A percentile compares a stretch with the other conserved stretches of the same genome.
These are phyloP conservation scores for Pseudogymnoascus sp. DNA, from an alignment of 2,329 filamentous ascomycete species.

Conservation along the genomic window DNA sequence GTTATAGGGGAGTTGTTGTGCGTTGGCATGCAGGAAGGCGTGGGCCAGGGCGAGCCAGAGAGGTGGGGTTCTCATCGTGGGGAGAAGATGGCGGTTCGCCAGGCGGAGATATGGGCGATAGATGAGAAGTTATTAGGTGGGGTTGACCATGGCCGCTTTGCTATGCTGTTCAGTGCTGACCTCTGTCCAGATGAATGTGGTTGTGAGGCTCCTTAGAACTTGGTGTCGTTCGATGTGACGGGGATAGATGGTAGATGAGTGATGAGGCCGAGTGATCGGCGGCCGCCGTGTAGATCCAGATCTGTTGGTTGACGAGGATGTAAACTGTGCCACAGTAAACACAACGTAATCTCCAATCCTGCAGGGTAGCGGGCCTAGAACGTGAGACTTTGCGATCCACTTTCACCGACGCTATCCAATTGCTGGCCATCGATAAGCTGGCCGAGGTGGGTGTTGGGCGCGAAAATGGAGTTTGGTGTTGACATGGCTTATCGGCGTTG, in stretches of 20 bases:
- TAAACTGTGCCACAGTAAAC: neutral
- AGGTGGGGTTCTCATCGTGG: neutral
- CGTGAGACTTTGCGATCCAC: neutral
- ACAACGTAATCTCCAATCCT: neutral
- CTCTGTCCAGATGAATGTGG: neutral
- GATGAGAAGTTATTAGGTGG: neutral
- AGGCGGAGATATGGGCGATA: neutral
- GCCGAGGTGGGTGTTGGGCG: neutral
- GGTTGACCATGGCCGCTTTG: neutral
- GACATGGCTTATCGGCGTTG: neutral
- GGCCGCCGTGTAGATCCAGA: conserved; percentile 6
- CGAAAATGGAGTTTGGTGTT: conserved; percentile 6
- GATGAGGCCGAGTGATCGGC: neutral
- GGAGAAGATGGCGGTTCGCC: neutral
- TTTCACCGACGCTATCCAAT: neutral
- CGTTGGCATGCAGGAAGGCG: conserved; percentile 14
- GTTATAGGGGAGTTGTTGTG: conserved; percentile 61
- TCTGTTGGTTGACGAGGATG: neutral
- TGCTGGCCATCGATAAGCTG: neutral
- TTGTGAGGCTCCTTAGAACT: neutral
- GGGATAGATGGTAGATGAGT: neutral
- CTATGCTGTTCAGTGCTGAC: neutral
- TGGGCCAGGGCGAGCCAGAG: neutral
- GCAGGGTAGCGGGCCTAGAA: neutral
- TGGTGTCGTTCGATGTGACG: neutral